Base-by-base conservation (phyloP, 2,329 filamentous ascomycete species). In the Aureobasidium sp. region DNA sequence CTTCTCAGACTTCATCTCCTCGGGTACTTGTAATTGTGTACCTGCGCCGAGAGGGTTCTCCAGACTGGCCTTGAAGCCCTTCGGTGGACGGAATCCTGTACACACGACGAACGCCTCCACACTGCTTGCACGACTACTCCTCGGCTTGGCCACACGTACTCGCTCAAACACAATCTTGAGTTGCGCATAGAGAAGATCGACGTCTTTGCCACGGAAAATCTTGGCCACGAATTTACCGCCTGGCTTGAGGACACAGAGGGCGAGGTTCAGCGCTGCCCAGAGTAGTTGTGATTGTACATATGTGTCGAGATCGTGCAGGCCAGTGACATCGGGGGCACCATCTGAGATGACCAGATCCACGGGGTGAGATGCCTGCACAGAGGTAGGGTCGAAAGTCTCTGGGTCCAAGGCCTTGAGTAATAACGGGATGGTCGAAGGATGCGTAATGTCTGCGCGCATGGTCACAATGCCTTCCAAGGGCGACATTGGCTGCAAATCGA, bases 181-280 rank as follows among this genome's bases (percentile, higher is more conserved):
- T 74, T 99, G 94, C 1, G 91, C 91, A 71, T 94, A 97, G 9
- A 99, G 84, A 27, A 97, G 80, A 71, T 97, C 94, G n/a, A 97
- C 92, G 70, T 97, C 94, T 68, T 91, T 87, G 17, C 90, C 92
- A 17, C 94, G 81, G 78, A 99, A 99, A 64, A 99, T 97, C 79
- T 99, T 99, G 64, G 94, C 94, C 8, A 99, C 93, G 69, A 99
- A 99, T 71, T 91, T 96, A 65, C 94, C 94, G 47, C 94, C 94
- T 0, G 92, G 92, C 64, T 89, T 89, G 25, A 99, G 83, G 14
- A 99, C 91, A 72, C 93, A 96, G 14, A 97, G 84, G 0, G 94
- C 91, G 2, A 99, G 84, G 73, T 97, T 96, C 22, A 99, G 83
- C 0, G 94, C 94, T 0, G 93, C 91, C 75, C 95, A 97, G 55